phyloP scores from a whole-genome alignment of 148 eudicot genomes.

The Pouteria glomerata region DNA sequence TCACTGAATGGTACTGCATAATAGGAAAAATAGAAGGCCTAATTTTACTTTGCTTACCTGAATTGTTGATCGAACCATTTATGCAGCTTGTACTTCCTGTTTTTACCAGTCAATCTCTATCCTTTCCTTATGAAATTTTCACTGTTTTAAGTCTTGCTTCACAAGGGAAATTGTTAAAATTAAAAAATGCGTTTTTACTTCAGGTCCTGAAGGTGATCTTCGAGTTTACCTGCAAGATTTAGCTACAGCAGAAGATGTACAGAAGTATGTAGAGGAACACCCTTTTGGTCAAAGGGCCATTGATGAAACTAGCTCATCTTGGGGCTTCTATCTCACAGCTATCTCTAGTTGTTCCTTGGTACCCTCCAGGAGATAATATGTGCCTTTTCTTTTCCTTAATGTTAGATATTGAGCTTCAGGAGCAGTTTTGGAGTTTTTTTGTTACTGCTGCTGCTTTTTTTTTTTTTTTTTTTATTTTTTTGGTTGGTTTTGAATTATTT shows the following conservation, averaged over 20 bases:
- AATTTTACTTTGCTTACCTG: too few species aligned
- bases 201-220: slow-evolving; percentile 81
- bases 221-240: slow-evolving; percentile 64
- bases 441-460: background rate
- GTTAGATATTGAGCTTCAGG: too few species aligned
- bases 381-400: too few species aligned
- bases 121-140: background rate
- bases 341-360: slow-evolving; percentile 32
- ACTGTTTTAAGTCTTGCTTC: background rate
- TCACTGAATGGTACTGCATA: too few species aligned
- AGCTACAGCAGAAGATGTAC: slow-evolving; percentile 50
- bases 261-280: slow-evolving; percentile 54
- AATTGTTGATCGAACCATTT: too few species aligned
- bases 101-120: too few species aligned
- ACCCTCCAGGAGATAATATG: slow-evolving; percentile 2
- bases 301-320: slow-evolving; percentile 54
- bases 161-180: background rate
- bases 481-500: too few species aligned
- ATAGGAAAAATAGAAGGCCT: too few species aligned
- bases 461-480: background rate
- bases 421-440: too few species aligned
- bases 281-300: slow-evolving; percentile 84
- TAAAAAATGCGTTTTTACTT: slow-evolving; percentile 2
- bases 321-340: slow-evolving; percentile 63
- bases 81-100: too few species aligned